phyloP scores from a whole-genome alignment of 768 basidiomycete species.

The Podaxis pistillaris region DNA sequence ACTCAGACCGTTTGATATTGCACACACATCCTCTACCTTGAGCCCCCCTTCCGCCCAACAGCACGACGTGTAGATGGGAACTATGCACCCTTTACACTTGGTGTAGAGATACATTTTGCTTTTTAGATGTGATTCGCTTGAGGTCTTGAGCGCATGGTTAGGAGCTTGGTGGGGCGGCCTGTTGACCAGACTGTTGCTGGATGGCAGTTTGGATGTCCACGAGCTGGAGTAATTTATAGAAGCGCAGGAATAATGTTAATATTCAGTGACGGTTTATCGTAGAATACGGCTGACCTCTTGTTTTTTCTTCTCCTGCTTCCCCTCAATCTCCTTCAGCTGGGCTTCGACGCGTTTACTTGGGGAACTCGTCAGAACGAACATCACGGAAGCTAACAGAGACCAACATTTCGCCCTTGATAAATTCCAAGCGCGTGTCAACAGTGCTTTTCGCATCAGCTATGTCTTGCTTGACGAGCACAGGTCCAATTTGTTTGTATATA shows the following conservation, averaged over 20 bases:
- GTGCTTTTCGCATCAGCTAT: slow-evolving; percentile 82
- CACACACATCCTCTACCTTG: not conserved
- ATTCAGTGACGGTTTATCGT: not conserved
- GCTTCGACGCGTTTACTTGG: slow-evolving; percentile 70
- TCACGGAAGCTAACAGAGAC: slow-evolving; percentile 23
- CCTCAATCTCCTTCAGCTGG: slow-evolving; percentile 77
- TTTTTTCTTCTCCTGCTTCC: slow-evolving; percentile 80
- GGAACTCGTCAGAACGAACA: slow-evolving; percentile 10
- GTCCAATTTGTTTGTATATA: slow-evolving; percentile 90
- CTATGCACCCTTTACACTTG: not conserved
- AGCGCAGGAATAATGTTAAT: not conserved
- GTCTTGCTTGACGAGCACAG: slow-evolving; percentile 89
- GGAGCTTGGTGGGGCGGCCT: slow-evolving; percentile 15
- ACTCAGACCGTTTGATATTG: slow-evolving; percentile 5
- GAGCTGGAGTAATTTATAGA: slow-evolving; percentile 39
- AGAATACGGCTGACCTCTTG: slow-evolving; percentile 54
- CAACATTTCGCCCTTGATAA: slow-evolving; percentile 87
- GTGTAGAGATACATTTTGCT: not conserved
- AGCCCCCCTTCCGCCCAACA: not conserved
- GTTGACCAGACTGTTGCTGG: slow-evolving; percentile 36
- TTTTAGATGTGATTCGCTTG: not conserved
- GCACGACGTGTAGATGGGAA: not conserved
- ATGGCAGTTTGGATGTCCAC: slow-evolving; percentile 65
- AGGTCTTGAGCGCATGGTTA: not conserved
- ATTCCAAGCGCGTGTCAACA: slow-evolving; percentile 87